Base-by-base conservation (phyloP, 768 basidiomycete genomes). In the Termitomyces eurrhizus region DNA sequence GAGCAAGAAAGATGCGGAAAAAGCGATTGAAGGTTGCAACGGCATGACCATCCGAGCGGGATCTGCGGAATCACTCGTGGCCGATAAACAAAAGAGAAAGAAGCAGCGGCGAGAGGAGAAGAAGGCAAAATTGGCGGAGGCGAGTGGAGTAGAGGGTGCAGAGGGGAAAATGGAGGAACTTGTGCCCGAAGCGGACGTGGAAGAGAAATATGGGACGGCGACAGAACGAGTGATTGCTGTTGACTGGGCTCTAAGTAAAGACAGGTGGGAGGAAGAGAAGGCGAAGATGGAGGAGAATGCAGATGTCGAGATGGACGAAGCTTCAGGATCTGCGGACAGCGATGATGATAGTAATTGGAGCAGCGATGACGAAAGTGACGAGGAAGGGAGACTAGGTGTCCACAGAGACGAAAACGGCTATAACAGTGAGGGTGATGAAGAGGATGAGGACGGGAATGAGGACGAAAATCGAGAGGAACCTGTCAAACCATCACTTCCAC, bases 221-320 rank as follows among this genome's bases (percentile, higher is more conserved):
- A 75, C 72, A 2, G 85, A 83, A 68, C 78, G 94, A 56, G 76
- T 85, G 16, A 91, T 96, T 42, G 93, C 94, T 7, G 96, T 98
- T 32, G 95, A 98, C 76, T 98, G 94, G 93, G 96, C 95, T 4
- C 73, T 98, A 70, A 93, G 93, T 71, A 96, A 97, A 75, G 90
- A 92, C 52, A 90, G 87, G 73, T 97, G 93, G 92, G 82, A 92
- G 71, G 87, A 90, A 70, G 89, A 88, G 66, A 84, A 86, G 73
- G 82, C 80, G 49, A 85, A 87, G 70, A 60, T 81, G 37, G 79
- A 72, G 44, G 75, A 75, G 8, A 74, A 73, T 41, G 78, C 72
- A 63, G 75, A 77, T 63, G 68, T 71, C 8, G 74, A 75, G 16
- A 77, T 75, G 74, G 67, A 71, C 1, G 75, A 72, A 48, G 73